phyloP scores from a whole-genome alignment of 2,329 filamentous ascomycete species.

The Scolecobasidium constrictum region DNA sequence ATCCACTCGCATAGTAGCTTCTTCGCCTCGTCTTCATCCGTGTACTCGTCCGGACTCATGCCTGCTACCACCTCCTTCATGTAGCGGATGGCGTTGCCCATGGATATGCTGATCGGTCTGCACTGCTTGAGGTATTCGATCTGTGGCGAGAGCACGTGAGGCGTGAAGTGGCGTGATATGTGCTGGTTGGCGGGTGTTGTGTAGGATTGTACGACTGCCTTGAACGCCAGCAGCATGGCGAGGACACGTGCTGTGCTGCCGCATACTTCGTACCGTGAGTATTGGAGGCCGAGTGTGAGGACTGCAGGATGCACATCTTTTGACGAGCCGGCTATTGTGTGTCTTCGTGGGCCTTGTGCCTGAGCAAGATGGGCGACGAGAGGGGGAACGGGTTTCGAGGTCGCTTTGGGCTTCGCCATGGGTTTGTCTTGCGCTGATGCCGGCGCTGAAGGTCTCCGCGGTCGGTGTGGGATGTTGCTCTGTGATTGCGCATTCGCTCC shows the following conservation, averaged over 20 bases:
- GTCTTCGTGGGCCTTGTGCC: conserved; percentile 59
- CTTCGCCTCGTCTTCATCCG: conserved; percentile 60
- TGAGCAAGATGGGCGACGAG: conserved; percentile 76
- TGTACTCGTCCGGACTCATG: conserved; percentile 75
- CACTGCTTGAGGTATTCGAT: conserved; percentile 92
- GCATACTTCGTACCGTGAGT: conserved; percentile 77
- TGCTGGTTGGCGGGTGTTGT: conserved; percentile 76
- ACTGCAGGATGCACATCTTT: conserved; percentile 80
- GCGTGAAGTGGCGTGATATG: conserved; percentile 80
- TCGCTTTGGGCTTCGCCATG: conserved; percentile 14
- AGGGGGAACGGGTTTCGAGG: conserved; percentile 44
- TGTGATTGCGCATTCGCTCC: conserved; percentile 11
- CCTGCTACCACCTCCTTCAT: conserved; percentile 87
- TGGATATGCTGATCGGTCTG: conserved; percentile 89
- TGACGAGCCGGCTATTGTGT: conserved; percentile 47
- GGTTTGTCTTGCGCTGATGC: conserved; percentile 9
- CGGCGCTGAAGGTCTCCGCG: conserved; percentile 12
- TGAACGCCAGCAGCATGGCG: conserved; percentile 80
- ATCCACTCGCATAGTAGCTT: conserved; percentile 67
- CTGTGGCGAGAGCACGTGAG: conserved; percentile 83
- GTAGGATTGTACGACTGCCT: conserved; percentile 87
- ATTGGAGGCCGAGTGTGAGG: conserved; percentile 76
- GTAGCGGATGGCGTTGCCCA: conserved; percentile 93
- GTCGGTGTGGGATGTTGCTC: conserved; percentile 11
- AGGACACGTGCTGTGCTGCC: conserved; percentile 84